Evolutionary conservation across 1,284 basidiomycete species (phyloP), one percentile per base, ranked within the genome.

Genomic region (Marasmius tenuissimus): DNA sequence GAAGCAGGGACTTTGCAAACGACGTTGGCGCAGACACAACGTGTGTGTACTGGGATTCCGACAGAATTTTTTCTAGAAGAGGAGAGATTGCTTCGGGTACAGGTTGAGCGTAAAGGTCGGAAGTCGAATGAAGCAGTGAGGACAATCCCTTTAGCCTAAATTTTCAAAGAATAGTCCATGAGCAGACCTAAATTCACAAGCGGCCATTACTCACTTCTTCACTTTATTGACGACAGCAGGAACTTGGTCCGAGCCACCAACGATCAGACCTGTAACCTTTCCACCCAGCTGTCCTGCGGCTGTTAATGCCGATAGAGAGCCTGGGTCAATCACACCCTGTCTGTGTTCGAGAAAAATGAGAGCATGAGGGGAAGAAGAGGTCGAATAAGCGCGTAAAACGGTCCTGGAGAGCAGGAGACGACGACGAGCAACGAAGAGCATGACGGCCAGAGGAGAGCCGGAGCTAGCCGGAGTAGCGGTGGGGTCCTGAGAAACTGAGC

Each of bases 331-430:
- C 66, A 85, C 82, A 53, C 94, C 95, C 58, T 86, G 83, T 62
- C 86, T 87, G 75, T 98, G 94, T 76, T 98, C 97, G 63, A 98
- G 80, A 69, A 93, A 92, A 56, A 98, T 87, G 18, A 98, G 85
- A 0, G 94, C 86, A 73, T 90, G 86, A 0, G 88, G 86, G 20
- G 84, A 78, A 0, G 80, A 63, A 33, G 80, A 72, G 2, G 86
- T 84, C 1, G 88, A 81, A 69, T 89, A 91, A 20, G 77, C 70
- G 60, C 88, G 82, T 60, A 69, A 62, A 60, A 81, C 66, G 18
- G 68, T 57, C 22, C 60, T 60, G 61, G 39, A 60, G 22, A 42
- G 39, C 34, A 60, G 12, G 34, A 59, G 12, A 35, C 52, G 52
- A 37, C 52, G 33, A 37, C 52, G 8, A 5, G 52, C 37, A n/a